Base-by-base conservation (phyloP, 148 eudicot species). In the Vaccinium darrowii region DNA sequence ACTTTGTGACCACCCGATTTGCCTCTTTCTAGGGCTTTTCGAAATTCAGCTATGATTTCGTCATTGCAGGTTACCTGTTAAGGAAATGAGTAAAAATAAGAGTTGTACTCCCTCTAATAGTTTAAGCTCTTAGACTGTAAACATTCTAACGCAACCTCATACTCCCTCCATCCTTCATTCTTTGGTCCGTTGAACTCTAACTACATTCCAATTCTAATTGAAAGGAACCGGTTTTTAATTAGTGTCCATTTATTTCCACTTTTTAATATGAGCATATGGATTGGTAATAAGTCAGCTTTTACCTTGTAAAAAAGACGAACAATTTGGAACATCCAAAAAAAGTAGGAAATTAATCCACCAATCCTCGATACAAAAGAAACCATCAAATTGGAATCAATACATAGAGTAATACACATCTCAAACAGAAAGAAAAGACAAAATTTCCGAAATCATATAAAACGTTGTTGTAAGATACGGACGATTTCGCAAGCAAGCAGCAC, bases 1-100 rank as follows among this genome's bases (percentile, higher is more conserved):
- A 96, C 95, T 83, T 88, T 92, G 63, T 91, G 84, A 79, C 88
- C 89, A 54, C 89, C 91, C 23, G 65, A 57, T 81, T 90, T 92
- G 6, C 95, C 99, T 84, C 82, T 76, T 15, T 87, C 91, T 79
- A 96, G 83, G 6, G 93, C 93, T 25, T 92, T 92, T 23, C 87
- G 63, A 84, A 96, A 96, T 76, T 92, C 99, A 19, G 52, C 16
- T 2, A 94, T 72, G 30, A 96, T 94, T 19, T 93, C 98, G 0
- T 83, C 85, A 18, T 84, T 81, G 7, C 92, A 90, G 33, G 76
- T 88, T 7, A 96, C 90, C 21, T 69, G 74, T 69, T 4, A 39
- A 69, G 74, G 18, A 69, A 12, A 11, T 69, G 74, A 12, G 13
- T 25, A 25, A 25, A 67, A 67, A 67, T 43, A 21, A 7, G 58